Evolutionary conservation across 2,329 filamentous ascomycete species (phyloP), one percentile per base, ranked within the genome.

Genomic region (Colletotrichum neosansevieriae): DNA sequence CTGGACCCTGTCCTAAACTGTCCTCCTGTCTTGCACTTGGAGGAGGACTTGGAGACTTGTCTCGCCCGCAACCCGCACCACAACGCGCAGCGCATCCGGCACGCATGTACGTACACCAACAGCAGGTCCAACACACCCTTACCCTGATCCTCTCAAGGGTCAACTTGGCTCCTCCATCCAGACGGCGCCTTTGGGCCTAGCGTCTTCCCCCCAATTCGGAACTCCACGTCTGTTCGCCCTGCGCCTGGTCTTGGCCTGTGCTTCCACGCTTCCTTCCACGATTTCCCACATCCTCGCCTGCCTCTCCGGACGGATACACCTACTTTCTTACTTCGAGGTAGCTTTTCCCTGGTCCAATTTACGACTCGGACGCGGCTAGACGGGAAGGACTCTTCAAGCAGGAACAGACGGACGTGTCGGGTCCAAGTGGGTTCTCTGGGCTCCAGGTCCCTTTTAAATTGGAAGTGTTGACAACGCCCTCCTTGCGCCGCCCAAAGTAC

Each of bases 1-100:
- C 47, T 17, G 44, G 47, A 66, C 63, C 56, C 62, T 63, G 59
- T 56, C 50, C 49, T 29, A 50, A 29, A 21, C 53, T 61, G 47
- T 34, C 59, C 38, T 19, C 50, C 50, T 34, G 49, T 45, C 47
- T 57, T 21, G 38, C 57, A 53, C 63, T 45, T 56, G 51, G 59
- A 45, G 36, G 21, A 21, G 21, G 21, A 21, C 21, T 21, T 21
- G 21, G 4, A 21, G 21, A 21, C 21, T 21, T 21, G 21, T 21
- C 50, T 34, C 42, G 45, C 47, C 36, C 53, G 36, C 62, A 59
- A 53, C 56, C 44, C 36, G 56, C 62, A 60, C 49, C 63, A 54
- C 63, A 29, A 36, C 38, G 47, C 56, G 29, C 21, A n/a, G 24
- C 50, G 36, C 29, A 17, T 24, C 21, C 45, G 4, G 15, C 53